Evolutionary conservation across 202 grass and related monocot genomes (phyloP), one percentile per base, ranked within the genome.

Genomic region (Thinopyrum obtusiflorum): DNA sequence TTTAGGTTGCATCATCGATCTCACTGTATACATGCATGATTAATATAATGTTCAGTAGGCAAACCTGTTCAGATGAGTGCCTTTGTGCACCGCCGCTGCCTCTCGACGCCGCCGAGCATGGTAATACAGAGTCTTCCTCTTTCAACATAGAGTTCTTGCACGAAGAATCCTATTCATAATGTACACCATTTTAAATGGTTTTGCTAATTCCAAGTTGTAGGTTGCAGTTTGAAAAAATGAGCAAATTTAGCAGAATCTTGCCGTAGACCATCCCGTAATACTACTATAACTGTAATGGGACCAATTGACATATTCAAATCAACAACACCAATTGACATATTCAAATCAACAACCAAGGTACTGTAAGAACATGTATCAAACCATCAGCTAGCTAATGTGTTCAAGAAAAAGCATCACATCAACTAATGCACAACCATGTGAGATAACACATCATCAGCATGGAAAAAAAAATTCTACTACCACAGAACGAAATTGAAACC

Each of bases 51-150:
- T 5, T 49, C 1, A 14, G 15, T 76, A 31, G 6, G 5, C 9
- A 55, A 35, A 77, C 74, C 74, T 78, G 76, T 78, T 78, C 76
- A 17, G 55, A 78, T 2, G 32, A 62, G 61, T 37, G 76, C 55
- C 53, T 78, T 23, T 25, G 55, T 9, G 76, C 55, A 11, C 2
- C 32, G 6, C 11, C 51, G 76, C 76, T 18, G 55, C 55, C 55
- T 61, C 55, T 35, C 3, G 55, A 78, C n/a, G 76, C 53, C 32
- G n/a, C 55, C 55, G 32, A 78, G 32, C 55, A 39, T 15, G 55
- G 76, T 6, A 62, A 26, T 57, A 78, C 2, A 61, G 75, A 78
- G 31, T 77, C 74, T 13, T 78, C 75, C 1, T 12, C 53, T 61
- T 61, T 78, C 3, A 5, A 7, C n/a, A 4, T 1, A 6, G 74